Evolutionary conservation across 2,329 filamentous ascomycete genomes (phyloP), one percentile per base, ranked within the genome.

Genomic region (Pleurostoma richardsiae): DNA sequence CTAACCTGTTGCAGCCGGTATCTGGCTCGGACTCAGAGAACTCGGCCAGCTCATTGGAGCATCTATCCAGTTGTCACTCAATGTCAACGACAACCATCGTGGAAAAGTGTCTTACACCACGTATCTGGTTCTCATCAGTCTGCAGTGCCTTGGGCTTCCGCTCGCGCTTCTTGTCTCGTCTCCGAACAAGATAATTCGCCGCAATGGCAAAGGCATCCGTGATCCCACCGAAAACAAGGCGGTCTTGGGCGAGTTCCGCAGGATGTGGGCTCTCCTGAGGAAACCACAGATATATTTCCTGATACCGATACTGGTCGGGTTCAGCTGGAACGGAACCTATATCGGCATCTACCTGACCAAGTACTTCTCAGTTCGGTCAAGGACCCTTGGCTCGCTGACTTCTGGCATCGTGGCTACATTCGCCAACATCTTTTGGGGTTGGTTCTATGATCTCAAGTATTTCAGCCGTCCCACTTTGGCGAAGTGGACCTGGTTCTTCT

Each of bases 21-120:
- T 77, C 33, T 79, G 74, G 75, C 70, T 79, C 4, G 71, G 73
- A 5, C 68, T 78, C 6, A 69, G 73, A 5, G 73, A 77, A 48
- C 65, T 77, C 6, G 76, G 76, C 1, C 74, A 76, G 46, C 66
- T 79, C 27, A 72, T 79, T 45, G 74, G 74, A 3, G 67, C 71
- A 3, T 70, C 74, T 0, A 76, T 78, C 30, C 71, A 76, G 29
- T 65, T 78, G 0, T 73, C 68, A 0, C 63, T 78, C 11, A 79
- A 78, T 41, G 63, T 67, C 46, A 64, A 67, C 3, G 61, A 65
- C 10, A 65, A 65, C 10, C 54, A 68, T n/a, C 56, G 62, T 8
- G 72, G 72, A 30, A 72, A 73, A 49, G 71, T 75, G 10, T 65
- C 67, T 3, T 73, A 73, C 49, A 64, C 62, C 19, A 74, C 63